Base-by-base conservation (phyloP, 139 green algal species). In the Closterium sp. region DNA sequence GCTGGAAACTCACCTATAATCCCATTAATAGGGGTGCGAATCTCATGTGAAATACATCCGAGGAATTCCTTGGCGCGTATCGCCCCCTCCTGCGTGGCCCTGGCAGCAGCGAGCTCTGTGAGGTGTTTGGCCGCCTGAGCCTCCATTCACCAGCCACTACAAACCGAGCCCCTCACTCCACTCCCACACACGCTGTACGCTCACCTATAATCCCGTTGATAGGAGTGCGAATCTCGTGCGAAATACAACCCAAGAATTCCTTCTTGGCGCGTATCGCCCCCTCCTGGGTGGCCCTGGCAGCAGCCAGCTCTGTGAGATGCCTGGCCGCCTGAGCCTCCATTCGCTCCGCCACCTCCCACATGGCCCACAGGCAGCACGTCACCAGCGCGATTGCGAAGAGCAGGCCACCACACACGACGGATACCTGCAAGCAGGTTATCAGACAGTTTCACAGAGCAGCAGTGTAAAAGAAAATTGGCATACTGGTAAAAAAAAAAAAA, bases 361-460 rank as follows among this genome's bases (percentile, higher is more conserved):
- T 50, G 19, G 90, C 90, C 32, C 28, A 50, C 70, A 92, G 42
- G 27, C 90, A 92, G 70, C 70, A 42, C 27, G 90, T 86, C 22
- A 92, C 73, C 28, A 42, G 28, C 7, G 90, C 27, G 21, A 92
- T 31, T 2, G 90, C 73, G 9, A 92, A 91, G 6, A 45, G 24
- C 24, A 88, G 91, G 27, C 70, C 28, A 11, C 34, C 90, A 24
- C 90, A 92, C 28, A 88, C 73, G 1, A 92, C 27, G 2, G 90
- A 89, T 2, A 89, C 89, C 73, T 42, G 34, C 34, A 42, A 42
- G 34, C 34, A 42, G 34, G 9, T 42, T 6, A 42, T 42, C 34
- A 42, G 34, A 42, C 34, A 42, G 6, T 42, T 42, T 6, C 70
- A 92, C 11, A 9, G n/a, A 3, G 90, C 50, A 9, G 91, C 73